These are phyloP conservation scores for Teunomyces stri DNA, from an alignment of 805 yeast genomes.

Conservation along the genomic window DNA sequence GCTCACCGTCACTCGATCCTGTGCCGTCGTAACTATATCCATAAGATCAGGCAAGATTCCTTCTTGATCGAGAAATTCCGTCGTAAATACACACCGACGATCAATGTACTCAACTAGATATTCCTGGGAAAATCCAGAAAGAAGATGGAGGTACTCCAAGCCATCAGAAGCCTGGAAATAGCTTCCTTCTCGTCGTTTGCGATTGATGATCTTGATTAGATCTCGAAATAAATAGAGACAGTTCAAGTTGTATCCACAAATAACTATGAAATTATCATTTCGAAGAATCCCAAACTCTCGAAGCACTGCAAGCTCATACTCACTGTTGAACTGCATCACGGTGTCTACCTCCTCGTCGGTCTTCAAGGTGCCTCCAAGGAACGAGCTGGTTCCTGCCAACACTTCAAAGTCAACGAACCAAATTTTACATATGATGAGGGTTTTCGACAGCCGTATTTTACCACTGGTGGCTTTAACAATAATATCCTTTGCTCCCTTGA, in stretches of 20 bases:
- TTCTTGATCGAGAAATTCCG: conserved; percentile 23
- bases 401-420: conserved; percentile 60
- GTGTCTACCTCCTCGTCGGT: conserved; percentile 45
- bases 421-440: conserved; percentile 50
- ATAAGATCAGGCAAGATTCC: conserved; percentile 21
- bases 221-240: conserved; percentile 36
- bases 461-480: conserved; percentile 48
- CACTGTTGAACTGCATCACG: conserved; percentile 24
- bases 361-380: conserved; percentile 54
- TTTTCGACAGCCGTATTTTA: conserved; percentile 31
- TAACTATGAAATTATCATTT: conserved; percentile 46
- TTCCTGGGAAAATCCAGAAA: conserved; percentile 31
- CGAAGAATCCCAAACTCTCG: conserved; percentile 41
- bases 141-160: conserved; percentile 21
- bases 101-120: conserved; percentile 27
- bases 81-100: conserved; percentile 21
- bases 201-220: conserved; percentile 36
- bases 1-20: conserved; percentile 22
- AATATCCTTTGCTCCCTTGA: conserved; percentile 62
- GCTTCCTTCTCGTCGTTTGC: conserved; percentile 17
- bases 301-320: conserved; percentile 33
- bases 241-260: conserved; percentile 49
- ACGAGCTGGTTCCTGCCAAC: conserved; percentile 53
- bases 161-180: conserved; percentile 17
- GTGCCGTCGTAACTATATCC: conserved; percentile 8